Percentiles rank a stretch among this genome's conserved stretches.
Evolutionary conservation across 148 eudicot genomes (phyloP).

Genomic region (Rhododendron vialii): DNA sequence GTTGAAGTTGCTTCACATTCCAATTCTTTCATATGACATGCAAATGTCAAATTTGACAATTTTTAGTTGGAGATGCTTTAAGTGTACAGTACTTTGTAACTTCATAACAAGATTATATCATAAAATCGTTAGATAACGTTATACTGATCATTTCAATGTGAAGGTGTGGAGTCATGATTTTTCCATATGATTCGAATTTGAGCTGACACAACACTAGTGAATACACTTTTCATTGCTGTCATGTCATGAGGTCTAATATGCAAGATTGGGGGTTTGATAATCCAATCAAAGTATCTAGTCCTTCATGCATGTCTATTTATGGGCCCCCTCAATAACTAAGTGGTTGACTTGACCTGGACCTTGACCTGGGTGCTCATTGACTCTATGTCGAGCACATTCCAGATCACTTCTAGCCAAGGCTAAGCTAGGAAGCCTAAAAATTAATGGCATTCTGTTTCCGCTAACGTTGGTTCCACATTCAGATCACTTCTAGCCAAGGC

Average conservation of each 20-base stretch:
- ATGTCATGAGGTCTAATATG: not conserved
- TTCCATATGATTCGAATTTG: not conserved
- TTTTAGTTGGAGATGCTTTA: too few species aligned
- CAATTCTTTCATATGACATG: too few species aligned
- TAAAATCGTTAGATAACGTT: not conserved
- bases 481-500: too few species aligned
- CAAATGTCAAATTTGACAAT: too few species aligned
- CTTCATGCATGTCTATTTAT: not conserved
- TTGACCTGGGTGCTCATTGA: constrained; percentile 9
- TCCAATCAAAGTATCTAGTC: not conserved
- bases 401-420: not conserved
- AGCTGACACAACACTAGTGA: not conserved
- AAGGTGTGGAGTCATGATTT: not conserved
- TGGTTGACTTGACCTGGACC: constrained; percentile 17
- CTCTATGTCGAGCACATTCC: constrained; percentile 1
- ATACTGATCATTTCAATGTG: not conserved
- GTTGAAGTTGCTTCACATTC: too few species aligned
- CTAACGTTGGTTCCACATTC: not conserved
- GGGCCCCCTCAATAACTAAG: not conserved
- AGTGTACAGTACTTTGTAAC: too few species aligned
- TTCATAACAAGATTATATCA: too few species aligned
- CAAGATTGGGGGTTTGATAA: not conserved
- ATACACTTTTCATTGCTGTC: not conserved
- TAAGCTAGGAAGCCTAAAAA: not conserved
- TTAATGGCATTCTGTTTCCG: not conserved